Evolutionary conservation across 441 rosid genomes (phyloP).

Genomic region (Mallotus repandus): DNA sequence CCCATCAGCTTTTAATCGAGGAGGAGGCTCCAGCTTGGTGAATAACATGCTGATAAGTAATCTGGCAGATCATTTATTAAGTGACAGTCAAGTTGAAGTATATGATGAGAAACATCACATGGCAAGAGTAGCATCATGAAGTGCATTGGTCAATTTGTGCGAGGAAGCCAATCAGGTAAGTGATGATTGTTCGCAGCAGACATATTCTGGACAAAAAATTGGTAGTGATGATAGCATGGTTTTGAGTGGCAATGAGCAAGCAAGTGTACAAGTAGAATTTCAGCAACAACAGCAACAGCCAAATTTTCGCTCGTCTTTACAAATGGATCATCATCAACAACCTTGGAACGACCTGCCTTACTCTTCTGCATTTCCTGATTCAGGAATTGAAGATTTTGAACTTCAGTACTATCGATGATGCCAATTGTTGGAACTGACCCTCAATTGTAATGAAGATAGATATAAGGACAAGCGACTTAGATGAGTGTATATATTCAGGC

Average conservation of each 20-base stretch:
- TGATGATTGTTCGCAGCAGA: not conserved
- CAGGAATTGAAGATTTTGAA: not conserved
- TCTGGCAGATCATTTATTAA: slow-evolving; percentile 10
- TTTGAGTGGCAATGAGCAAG: not conserved
- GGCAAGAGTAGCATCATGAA: slow-evolving; percentile 5
- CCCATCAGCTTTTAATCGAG: slow-evolving; percentile 1
- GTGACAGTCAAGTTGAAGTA: slow-evolving; percentile 1
- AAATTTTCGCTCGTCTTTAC: not conserved
- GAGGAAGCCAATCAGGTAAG: not conserved
- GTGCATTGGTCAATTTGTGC: slow-evolving; percentile 5
- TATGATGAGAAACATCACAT: slow-evolving; percentile 7
- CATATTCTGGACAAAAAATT: not conserved
- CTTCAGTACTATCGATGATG: not conserved
- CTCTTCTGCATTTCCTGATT: not conserved
- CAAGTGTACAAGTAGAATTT: not conserved
- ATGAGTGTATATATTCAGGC: slow-evolving; percentile 4
- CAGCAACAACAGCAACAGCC: not conserved
- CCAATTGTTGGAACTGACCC: slow-evolving; percentile 3
- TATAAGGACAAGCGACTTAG: not conserved
- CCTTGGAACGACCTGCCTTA: slow-evolving; percentile 9
- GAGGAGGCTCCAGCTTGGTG: not conserved
- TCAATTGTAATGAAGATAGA: not conserved
- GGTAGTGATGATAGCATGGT: not conserved
- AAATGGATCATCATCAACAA: not conserved
- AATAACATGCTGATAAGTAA: not conserved